These are phyloP conservation scores for Beta vulgaris DNA, from an alignment of 148 eudicot genomes.

Conservation along the genomic window DNA sequence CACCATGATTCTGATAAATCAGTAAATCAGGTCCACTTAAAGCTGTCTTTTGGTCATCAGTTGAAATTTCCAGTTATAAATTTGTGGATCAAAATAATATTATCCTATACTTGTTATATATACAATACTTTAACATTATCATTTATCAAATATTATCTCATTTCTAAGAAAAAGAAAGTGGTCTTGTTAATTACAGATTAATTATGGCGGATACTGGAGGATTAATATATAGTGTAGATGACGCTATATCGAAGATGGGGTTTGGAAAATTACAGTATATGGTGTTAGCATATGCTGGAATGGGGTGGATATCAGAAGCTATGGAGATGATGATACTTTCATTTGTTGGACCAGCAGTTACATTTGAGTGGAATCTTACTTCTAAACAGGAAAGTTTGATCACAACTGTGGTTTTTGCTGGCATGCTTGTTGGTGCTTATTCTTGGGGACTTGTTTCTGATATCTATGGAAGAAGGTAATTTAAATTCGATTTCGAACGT, in stretches of 20 bases:
- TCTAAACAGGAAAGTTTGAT: neutral
- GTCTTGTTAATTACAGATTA: neutral
- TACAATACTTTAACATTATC: too few species aligned
- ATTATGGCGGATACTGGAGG: neutral
- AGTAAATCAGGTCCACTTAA: too few species aligned
- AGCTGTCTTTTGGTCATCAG: too few species aligned
- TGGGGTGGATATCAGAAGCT: slow-evolving; percentile 13
- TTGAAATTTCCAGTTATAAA: too few species aligned
- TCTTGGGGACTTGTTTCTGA: slow-evolving; percentile 11
- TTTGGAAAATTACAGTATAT: slow-evolving; percentile 3
- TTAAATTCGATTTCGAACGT: too few species aligned
- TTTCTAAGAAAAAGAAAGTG: too few species aligned
- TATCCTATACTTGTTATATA: too few species aligned
- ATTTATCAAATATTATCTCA: too few species aligned
- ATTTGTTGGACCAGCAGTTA: slow-evolving; percentile 8
- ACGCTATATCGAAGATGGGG: neutral
- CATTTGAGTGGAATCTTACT: neutral
- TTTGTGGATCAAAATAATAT: too few species aligned
- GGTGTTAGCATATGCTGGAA: slow-evolving; percentile 10
- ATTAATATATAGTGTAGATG: neutral
- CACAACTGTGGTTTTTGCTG: neutral
- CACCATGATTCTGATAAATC: too few species aligned
- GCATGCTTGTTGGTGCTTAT: slow-evolving; percentile 14
- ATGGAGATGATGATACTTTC: slow-evolving; percentile 17
- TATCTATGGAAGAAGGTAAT: slow-evolving; percentile 9